A percentile compares a stretch with the other conserved stretches of the same genome.
These are phyloP conservation scores for Russula emetica DNA, from an alignment of 768 basidiomycete genomes.

Conservation along the genomic window DNA sequence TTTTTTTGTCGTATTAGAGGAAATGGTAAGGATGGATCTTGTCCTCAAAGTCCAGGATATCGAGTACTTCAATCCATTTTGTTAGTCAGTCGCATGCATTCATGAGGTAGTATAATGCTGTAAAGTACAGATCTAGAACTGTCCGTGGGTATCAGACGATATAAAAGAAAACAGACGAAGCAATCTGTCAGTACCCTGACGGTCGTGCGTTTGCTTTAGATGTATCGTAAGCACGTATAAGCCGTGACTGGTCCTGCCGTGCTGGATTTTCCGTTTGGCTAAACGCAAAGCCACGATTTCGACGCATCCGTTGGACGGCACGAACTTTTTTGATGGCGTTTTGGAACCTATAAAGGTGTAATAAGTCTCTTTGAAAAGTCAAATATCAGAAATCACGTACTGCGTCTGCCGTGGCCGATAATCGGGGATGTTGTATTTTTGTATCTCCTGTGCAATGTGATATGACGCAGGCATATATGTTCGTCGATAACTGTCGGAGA, in stretches of 20 bases:
- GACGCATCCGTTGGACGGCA: slow-evolving; percentile 95
- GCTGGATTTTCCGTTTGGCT: slow-evolving; percentile 88
- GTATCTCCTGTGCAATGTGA: slow-evolving; percentile 98
- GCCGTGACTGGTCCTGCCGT: slow-evolving; percentile 79
- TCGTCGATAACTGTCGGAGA: slow-evolving; percentile 67
- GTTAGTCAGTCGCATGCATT: not conserved
- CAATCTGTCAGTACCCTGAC: slow-evolving; percentile 51
- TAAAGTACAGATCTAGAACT: slow-evolving; percentile 21
- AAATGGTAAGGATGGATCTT: not conserved
- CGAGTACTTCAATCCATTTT: not conserved
- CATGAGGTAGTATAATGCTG: slow-evolving; percentile 21
- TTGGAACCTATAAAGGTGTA: slow-evolving; percentile 63
- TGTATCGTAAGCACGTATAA: slow-evolving; percentile 86
- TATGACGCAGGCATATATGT: slow-evolving; percentile 91
- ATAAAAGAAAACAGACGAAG: not conserved
- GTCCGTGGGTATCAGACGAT: slow-evolving; percentile 2
- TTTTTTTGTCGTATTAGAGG: not conserved
- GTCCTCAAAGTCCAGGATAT: not conserved
- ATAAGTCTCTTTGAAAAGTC: slow-evolving; percentile 21
- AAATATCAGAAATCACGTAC: slow-evolving; percentile 44
- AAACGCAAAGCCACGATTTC: slow-evolving; percentile 96
- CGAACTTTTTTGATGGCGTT: slow-evolving; percentile 99
- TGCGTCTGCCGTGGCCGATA: slow-evolving; percentile 97
- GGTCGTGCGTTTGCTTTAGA: slow-evolving; percentile 69
- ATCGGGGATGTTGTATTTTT: slow-evolving; percentile 96